phyloP scores from a whole-genome alignment of 768 basidiomycete genomes.

The Psilocybe sp. region DNA sequence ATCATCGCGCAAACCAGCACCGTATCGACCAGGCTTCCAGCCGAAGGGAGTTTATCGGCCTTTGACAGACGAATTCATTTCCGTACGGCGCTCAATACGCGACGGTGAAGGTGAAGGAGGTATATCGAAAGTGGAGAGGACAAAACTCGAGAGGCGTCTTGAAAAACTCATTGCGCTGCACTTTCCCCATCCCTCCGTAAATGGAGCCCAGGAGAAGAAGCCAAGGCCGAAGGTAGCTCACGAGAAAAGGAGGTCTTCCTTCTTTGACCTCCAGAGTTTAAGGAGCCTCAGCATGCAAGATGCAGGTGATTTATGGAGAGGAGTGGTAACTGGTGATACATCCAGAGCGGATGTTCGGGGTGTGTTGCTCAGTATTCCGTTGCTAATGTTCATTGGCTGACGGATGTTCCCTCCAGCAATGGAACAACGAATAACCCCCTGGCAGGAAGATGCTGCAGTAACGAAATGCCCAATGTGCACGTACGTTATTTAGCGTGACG shows the following conservation, averaged over 20 bases:
- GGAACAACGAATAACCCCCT: slow-evolving; percentile 92
- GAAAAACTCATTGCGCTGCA: slow-evolving; percentile 84
- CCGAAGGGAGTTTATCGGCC: slow-evolving; percentile 80
- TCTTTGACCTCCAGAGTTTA: slow-evolving; percentile 72
- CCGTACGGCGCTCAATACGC: slow-evolving; percentile 35
- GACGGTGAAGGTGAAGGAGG: slow-evolving; percentile 35
- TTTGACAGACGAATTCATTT: slow-evolving; percentile 80
- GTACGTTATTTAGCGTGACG: slow-evolving; percentile 37
- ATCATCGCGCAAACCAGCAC: slow-evolving; percentile 35
- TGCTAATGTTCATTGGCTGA: slow-evolving; percentile 1
- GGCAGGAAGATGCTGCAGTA: slow-evolving; percentile 81
- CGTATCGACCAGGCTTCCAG: slow-evolving; percentile 91
- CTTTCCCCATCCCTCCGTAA: slow-evolving; percentile 41
- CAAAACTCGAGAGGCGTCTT: slow-evolving; percentile 80
- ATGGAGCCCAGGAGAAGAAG: slow-evolving; percentile 10
- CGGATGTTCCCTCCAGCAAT: slow-evolving; percentile 41
- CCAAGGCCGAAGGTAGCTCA: slow-evolving; percentile 12
- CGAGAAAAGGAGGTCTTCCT: slow-evolving; percentile 53
- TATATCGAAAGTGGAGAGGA: slow-evolving; percentile 68
- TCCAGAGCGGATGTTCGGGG: slow-evolving; percentile 69
- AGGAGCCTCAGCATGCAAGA: slow-evolving; percentile 51
- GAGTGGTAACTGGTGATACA: slow-evolving; percentile 41
- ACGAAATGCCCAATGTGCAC: slow-evolving; percentile 83
- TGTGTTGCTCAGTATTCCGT: slow-evolving; percentile 24
- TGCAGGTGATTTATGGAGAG: slow-evolving; percentile 69